Percentiles rank a stretch among this genome's conserved stretches.
phyloP scores from a whole-genome alignment of 495 filamentous ascomycete genomes.

The Lichina pygmaea region DNA sequence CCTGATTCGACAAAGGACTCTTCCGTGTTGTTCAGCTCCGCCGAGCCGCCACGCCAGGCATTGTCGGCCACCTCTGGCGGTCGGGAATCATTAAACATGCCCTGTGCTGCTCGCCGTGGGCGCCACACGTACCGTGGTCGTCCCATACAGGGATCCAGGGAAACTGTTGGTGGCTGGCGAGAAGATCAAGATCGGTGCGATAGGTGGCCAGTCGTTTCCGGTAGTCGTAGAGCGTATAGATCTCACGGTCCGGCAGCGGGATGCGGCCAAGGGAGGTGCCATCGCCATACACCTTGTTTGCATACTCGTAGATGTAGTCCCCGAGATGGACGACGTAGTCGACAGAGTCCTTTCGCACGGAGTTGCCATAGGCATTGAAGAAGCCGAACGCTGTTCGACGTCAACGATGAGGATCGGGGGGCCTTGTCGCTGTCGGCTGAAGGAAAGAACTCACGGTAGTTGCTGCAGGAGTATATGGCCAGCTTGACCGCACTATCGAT shows the following conservation, averaged over 20 bases:
- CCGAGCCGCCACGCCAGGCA: slow-evolving; percentile 24
- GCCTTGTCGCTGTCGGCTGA: too few species aligned
- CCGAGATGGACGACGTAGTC: slow-evolving; percentile 39
- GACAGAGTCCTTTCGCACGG: slow-evolving; percentile 35
- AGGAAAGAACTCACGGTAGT: slow-evolving; percentile 4
- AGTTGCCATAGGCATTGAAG: slow-evolving; percentile 39
- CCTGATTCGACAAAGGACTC: slow-evolving; percentile 30
- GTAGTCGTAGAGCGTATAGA: slow-evolving; percentile 25
- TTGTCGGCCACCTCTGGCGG: slow-evolving; percentile 33
- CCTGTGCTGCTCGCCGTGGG: slow-evolving; percentile 39
- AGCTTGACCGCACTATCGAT: slow-evolving; percentile 9
- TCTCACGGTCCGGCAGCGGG: slow-evolving; percentile 24
- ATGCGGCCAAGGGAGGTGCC: slow-evolving; percentile 23
- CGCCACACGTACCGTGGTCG: slow-evolving; percentile 24
- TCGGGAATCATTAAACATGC: slow-evolving; percentile 16
- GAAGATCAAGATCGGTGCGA: slow-evolving; percentile 31
- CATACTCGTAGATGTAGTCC: slow-evolving; percentile 45
- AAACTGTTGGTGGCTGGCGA: slow-evolving; percentile 26
- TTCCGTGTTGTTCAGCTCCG: slow-evolving; percentile 30
- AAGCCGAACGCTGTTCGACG: slow-evolving; percentile 15
- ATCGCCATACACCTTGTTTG: neutral
- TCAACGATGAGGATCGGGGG: too few species aligned
- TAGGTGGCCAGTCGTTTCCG: slow-evolving; percentile 32
- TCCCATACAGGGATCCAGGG: slow-evolving; percentile 50
- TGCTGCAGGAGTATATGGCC: slow-evolving; percentile 15